Conservation (phyloP, 305 asterid genomes). For the Fraxinus dipetala region DNA sequence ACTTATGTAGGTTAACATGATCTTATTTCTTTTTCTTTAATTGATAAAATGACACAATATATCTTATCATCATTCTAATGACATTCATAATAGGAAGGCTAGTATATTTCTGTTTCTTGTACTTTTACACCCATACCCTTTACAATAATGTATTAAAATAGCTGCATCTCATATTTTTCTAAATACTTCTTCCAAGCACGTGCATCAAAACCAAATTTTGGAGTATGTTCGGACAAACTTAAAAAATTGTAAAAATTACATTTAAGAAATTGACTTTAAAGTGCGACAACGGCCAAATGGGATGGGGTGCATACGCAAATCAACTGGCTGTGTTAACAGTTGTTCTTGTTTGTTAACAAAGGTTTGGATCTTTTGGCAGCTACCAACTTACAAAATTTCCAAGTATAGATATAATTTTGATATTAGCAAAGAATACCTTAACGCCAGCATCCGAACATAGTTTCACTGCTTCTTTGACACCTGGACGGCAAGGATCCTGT, state of each 20-base stretch:
- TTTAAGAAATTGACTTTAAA: neutral
- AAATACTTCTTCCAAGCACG: neutral
- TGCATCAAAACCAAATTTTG: neutral
- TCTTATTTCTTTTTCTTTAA: neutral
- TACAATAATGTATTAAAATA: neutral
- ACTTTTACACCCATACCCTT: neutral
- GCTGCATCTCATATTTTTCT: neutral
- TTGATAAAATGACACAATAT: neutral
- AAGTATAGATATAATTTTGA: neutral
- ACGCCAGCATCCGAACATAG: slow-evolving; percentile 83
- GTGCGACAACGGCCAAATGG: neutral
- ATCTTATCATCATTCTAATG: slow-evolving; percentile 2
- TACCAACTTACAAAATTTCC: slow-evolving; percentile 8
- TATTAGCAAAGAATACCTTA: slow-evolving; percentile 51
- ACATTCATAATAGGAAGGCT: neutral
- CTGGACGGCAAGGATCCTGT: slow-evolving; percentile 99
- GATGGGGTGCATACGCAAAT: slow-evolving; percentile 11
- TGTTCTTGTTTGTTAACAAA: slow-evolving; percentile 2
- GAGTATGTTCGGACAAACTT: neutral
- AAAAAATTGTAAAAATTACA: neutral
- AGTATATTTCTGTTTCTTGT: slow-evolving; percentile 3
- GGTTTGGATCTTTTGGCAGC: neutral
- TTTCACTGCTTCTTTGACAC: slow-evolving; percentile 87
- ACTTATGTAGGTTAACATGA: slow-evolving; percentile 22
- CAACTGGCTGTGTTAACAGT: neutral